Conservation (phyloP, 1,284 basidiomycete genomes). For the Pseudozyma hubeiensis region DNA sequence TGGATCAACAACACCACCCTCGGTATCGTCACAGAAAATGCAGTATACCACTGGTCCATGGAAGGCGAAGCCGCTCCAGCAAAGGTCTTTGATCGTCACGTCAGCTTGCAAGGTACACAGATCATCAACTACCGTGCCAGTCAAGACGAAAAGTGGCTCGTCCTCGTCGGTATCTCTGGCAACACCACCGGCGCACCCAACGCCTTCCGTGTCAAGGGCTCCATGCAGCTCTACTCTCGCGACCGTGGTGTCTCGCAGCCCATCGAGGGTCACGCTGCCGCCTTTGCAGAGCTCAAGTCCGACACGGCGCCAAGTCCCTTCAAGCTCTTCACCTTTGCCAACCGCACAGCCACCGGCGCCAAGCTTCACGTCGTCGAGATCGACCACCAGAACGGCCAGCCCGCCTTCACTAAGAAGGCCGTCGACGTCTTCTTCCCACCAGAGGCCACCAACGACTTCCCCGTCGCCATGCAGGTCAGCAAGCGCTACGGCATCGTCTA, state of each 20-base stretch:
- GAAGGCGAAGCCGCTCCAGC: slow-evolving; percentile 78
- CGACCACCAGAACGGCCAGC: slow-evolving; percentile 93
- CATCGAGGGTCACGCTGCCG: slow-evolving; percentile 97
- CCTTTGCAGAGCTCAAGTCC: slow-evolving; percentile 87
- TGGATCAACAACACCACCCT: slow-evolving; percentile 93
- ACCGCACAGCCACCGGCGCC: slow-evolving; percentile 92
- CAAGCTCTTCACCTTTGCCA: slow-evolving; percentile 96
- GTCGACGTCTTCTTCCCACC: slow-evolving; percentile 99
- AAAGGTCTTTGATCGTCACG: slow-evolving; percentile 97
- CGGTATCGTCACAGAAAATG: slow-evolving; percentile 93
- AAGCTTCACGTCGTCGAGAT: slow-evolving; percentile 99
- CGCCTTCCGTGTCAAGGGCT: slow-evolving; percentile 70
- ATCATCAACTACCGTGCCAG: slow-evolving; percentile 98
- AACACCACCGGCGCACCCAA: slow-evolving; percentile 83
- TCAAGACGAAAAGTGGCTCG: slow-evolving; percentile 95
- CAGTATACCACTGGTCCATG: slow-evolving; percentile 95
- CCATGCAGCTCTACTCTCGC: slow-evolving; percentile 95
- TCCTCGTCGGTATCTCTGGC: slow-evolving; percentile 93
- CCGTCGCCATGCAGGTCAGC: slow-evolving; percentile 99
- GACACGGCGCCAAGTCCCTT: slow-evolving; percentile 60
- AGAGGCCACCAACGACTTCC: slow-evolving; percentile 98
- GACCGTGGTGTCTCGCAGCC: slow-evolving; percentile 93
- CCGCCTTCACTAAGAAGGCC: slow-evolving; percentile 96
- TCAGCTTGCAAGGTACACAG: slow-evolving; percentile 91
- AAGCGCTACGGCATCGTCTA: slow-evolving; percentile 97